Percentiles rank a stretch among this genome's conserved stretches.
phyloP scores from a whole-genome alignment of 2,329 filamentous ascomycete genomes.

The Cladophialophora psammophila region DNA sequence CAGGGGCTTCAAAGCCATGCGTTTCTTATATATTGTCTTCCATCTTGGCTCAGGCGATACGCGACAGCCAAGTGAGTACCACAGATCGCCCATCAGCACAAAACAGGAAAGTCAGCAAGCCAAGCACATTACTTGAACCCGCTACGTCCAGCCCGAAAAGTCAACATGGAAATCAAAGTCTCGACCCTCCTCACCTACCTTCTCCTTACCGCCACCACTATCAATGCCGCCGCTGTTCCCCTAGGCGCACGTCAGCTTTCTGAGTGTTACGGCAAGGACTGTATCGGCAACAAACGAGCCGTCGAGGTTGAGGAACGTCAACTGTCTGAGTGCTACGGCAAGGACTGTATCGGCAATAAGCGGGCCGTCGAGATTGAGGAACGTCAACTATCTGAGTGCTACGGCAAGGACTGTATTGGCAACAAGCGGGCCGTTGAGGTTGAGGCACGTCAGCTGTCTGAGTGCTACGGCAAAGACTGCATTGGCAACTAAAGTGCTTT shows the following conservation, averaged over 20 bases:
- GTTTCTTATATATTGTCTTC: neutral
- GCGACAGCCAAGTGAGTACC: neutral
- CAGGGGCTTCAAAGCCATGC: neutral
- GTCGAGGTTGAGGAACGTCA: neutral
- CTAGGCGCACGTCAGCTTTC: neutral
- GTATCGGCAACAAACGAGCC: neutral
- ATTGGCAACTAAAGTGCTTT: neutral
- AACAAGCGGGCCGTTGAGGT: neutral
- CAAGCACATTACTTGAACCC: neutral
- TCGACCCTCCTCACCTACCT: neutral
- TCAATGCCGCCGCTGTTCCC: slow-evolving; percentile 1
- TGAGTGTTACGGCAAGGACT: neutral
- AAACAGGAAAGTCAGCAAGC: neutral
- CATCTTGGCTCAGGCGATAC: neutral
- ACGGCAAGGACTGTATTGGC: slow-evolving; percentile 1
- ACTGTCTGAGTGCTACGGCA: slow-evolving; percentile 1
- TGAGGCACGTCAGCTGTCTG: neutral
- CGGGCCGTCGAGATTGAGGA: neutral
- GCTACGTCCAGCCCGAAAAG: neutral
- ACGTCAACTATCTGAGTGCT: neutral
- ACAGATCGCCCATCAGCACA: neutral
- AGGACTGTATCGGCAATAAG: neutral
- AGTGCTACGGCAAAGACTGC: slow-evolving; percentile 1
- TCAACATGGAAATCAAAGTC: neutral
- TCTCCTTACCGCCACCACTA: neutral